These are phyloP conservation scores for Calocera cornea DNA, from an alignment of 768 basidiomycete species.

Conservation along the genomic window DNA sequence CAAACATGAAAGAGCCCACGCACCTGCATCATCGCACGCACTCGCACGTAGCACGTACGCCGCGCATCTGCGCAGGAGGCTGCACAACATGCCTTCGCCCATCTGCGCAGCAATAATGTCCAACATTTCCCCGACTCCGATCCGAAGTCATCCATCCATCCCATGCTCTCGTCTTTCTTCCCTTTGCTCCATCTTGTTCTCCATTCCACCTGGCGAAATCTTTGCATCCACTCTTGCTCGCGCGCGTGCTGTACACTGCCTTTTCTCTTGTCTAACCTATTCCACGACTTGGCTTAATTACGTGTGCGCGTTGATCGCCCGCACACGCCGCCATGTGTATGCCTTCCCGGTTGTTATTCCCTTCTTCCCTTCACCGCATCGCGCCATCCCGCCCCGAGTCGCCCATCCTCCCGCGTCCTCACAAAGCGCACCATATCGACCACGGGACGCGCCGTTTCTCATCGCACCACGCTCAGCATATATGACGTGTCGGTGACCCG, in stretches of 20 bases:
- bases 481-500: no score
- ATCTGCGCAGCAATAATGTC: background rate
- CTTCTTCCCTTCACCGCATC: background rate
- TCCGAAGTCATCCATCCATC: background rate
- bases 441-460: no score
- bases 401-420: background rate
- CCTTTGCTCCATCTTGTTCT: background rate
- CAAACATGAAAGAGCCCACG: background rate
- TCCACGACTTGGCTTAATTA: background rate
- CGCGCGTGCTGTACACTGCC: background rate
- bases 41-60: no score
- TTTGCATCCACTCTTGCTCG: background rate
- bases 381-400: background rate
- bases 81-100: background rate
- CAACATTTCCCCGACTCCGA: background rate
- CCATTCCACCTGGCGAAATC: background rate
- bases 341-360: background rate
- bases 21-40: background rate
- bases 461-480: no score
- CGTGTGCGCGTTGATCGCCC: background rate
- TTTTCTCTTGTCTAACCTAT: background rate
- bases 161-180: background rate
- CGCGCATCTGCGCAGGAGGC: background rate
- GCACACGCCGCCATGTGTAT: background rate
- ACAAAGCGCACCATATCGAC: background rate